Conservation (phyloP, 177 flowering plant genomes). For the Telopea speciosissima region DNA sequence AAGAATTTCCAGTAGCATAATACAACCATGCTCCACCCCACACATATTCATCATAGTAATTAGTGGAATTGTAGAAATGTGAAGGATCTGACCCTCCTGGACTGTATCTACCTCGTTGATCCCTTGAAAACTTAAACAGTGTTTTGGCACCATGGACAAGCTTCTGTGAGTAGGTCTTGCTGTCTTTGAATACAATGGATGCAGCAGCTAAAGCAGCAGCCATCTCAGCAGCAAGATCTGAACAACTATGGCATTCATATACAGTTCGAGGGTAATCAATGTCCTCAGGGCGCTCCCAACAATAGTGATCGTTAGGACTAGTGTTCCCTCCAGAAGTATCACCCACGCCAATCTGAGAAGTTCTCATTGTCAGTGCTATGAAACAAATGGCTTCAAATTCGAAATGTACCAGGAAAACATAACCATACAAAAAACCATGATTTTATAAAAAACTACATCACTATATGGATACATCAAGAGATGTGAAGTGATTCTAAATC, state of each 20-base stretch:
- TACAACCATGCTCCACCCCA: conserved; percentile 98
- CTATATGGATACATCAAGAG: not conserved
- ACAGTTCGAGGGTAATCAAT: conserved; percentile 72
- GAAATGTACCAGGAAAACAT: not conserved
- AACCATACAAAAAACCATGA: not conserved
- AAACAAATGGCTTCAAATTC: not conserved
- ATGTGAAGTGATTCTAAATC: not conserved
- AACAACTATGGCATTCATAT: conserved; percentile 44
- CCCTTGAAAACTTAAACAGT: conserved; percentile 67
- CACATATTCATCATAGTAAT: conserved; percentile 84
- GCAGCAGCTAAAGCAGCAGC: conserved; percentile 96
- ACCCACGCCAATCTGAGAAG: conserved; percentile 61
- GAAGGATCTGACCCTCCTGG: conserved; percentile 44
- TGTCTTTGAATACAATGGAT: conserved; percentile 92
- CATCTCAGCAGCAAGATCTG: conserved; percentile 97
- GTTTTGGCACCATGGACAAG: conserved; percentile 86
- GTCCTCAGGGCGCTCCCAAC: conserved; percentile 98
- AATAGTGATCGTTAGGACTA: conserved; percentile 79
- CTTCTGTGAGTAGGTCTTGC: conserved; percentile 77
- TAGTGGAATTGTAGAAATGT: conserved; percentile 68
- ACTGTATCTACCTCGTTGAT: conserved; percentile 72
- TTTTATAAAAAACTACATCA: not conserved
- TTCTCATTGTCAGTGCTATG: no score
- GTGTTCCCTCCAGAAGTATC: conserved; percentile 59
- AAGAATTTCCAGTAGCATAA: conserved; percentile 87